Evolutionary conservation across 192 early-diverging fungal genomes (phyloP).

Genomic region (Oehlia diaphana): DNA sequence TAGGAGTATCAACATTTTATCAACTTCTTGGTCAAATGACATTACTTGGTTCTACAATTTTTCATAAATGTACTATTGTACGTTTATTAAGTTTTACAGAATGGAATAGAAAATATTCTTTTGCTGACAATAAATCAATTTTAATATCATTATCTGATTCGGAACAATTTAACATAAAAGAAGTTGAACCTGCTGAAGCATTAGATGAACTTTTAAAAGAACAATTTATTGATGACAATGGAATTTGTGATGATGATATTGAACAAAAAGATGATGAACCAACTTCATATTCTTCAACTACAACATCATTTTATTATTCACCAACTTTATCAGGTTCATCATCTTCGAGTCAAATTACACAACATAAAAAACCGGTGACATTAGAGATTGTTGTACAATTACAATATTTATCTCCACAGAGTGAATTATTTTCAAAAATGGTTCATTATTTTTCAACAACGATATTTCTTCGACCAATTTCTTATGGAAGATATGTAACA

Average conservation of each 20-base stretch:
- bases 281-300: no score
- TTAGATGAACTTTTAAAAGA: constrained; percentile 4
- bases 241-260: no score
- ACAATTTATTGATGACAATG: neutral
- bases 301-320: no score
- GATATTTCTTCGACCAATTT: neutral
- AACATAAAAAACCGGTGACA: neutral
- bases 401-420: constrained; percentile 10
- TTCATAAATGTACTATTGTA: constrained; percentile 8
- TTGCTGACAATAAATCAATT: neutral
- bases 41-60: neutral
- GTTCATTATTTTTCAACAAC: constrained; percentile 9
- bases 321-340: no score
- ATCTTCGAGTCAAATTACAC: no score
- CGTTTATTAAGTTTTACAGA: constrained; percentile 1
- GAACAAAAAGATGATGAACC: no score
- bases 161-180: neutral
- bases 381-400: constrained; percentile 1
- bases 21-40: constrained; percentile 18
- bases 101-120: constrained; percentile 18
- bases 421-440: constrained; percentile 16
- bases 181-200: neutral
- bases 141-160: neutral
- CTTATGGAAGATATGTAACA: neutral
- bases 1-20: constrained; percentile 10